Base-by-base conservation (phyloP, 1,139 yeast species). In the Geotrichum cucujoidarum region DNA sequence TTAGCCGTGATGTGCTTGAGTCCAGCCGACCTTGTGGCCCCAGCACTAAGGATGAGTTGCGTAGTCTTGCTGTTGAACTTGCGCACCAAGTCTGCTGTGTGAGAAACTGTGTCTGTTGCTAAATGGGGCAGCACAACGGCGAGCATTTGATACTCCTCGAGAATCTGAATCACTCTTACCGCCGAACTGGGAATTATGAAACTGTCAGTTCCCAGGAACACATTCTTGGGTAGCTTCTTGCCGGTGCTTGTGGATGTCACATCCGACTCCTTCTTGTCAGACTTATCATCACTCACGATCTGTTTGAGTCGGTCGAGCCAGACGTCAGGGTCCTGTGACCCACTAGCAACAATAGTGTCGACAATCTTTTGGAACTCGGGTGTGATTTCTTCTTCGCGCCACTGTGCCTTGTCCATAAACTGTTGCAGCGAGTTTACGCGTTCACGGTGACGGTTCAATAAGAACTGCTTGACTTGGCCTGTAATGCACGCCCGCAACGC, bases 1-100 rank as follows among this genome's bases (percentile, higher is more conserved):
- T 80, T 81, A 1, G 90, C 83, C 4, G 88, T 81, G 43, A 85
- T 84, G 58, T 83, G 89, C 56, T 78, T 80, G 48, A 85, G 69
- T 0, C 88, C 89, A 10, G 50, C 53, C 0, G 90, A 88, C 53
- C 80, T 69, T 1, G 87, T 83, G 0, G 94, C 94, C 31, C 87
- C 88, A 1, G 92, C 90, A 40, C 83, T 84, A 37, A 85, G 68
- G 40, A 85, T 82, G 3, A 87, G 76, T 56, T 80, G 80, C 4
- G 77, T 75, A 3, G 80, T 69, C 51, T 80, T 77, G 10, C 78
- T 67, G 57, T 83, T 82, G 62, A 78, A 68, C 17, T 75, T 63
- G 52, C 76, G 73, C 49, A 82, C 64, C 46, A 78, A 70, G 44
- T 76, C 83, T 37, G 77, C 59, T 25, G 81, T 53, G 54, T 76